Evolutionary conservation across 306 rosid species (phyloP).

Genomic region (Crataegus laevigata): DNA sequence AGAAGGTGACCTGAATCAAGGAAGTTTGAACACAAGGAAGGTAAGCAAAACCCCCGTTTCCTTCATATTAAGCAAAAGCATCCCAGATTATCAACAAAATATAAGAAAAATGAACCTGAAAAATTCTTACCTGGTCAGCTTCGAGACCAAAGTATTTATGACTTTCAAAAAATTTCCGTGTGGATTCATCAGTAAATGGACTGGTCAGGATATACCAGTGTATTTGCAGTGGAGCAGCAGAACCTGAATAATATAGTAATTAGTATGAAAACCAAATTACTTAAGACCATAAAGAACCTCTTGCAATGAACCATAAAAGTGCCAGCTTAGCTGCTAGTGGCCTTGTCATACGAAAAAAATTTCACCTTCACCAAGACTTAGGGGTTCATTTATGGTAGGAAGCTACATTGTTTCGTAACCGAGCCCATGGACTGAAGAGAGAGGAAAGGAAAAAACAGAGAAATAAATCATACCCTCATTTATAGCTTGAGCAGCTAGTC

Average conservation of each 20-base stretch:
- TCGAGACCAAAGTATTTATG: slow-evolving; percentile 87
- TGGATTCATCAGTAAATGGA: slow-evolving; percentile 90
- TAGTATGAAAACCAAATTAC: neutral
- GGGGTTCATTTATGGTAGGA: neutral
- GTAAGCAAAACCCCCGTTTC: slow-evolving; percentile 7
- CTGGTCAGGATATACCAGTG: slow-evolving; percentile 99
- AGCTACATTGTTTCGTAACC: neutral
- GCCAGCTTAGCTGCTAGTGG: neutral
- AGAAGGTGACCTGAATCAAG: slow-evolving; percentile 73
- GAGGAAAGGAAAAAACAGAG: neutral
- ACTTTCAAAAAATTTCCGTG: slow-evolving; percentile 77
- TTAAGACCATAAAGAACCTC: neutral
- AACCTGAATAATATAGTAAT: slow-evolving; percentile 37
- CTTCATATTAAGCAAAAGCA: neutral
- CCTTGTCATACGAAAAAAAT: neutral
- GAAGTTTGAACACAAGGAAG: slow-evolving; percentile 20
- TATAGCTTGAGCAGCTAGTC: slow-evolving; percentile 75
- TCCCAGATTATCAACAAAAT: neutral
- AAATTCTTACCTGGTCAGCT: slow-evolving; percentile 66
- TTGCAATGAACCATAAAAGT: neutral
- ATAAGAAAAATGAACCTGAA: neutral
- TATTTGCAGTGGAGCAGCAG: slow-evolving; percentile 54
- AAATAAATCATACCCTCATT: slow-evolving; percentile 45
- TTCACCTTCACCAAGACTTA: neutral
- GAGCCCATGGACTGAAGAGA: neutral